These are phyloP conservation scores for Aphanomyces euteiches DNA, from an alignment of 352 stramenopile genomes.

Conservation along the genomic window DNA sequence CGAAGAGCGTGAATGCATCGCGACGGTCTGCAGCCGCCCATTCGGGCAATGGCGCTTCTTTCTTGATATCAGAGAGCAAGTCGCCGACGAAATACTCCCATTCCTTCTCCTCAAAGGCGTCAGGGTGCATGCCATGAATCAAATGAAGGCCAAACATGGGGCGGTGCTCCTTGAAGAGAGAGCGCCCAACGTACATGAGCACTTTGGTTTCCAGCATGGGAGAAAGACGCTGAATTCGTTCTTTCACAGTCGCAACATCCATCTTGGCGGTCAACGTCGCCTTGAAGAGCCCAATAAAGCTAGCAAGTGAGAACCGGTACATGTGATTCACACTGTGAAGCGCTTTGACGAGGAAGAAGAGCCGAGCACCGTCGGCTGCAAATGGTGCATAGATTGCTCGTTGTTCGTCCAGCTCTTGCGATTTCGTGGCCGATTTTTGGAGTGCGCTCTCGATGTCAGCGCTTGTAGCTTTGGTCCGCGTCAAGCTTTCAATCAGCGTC, in stretches of 20 bases:
- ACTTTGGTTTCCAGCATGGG: constrained; percentile 85
- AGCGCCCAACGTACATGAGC: constrained; percentile 89
- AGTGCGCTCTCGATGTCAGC: constrained; percentile 89
- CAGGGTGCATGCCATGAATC: constrained; percentile 88
- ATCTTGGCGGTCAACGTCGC: constrained; percentile 78
- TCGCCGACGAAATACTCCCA: constrained; percentile 92
- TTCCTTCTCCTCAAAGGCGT: constrained; percentile 91
- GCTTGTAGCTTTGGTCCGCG: constrained; percentile 89
- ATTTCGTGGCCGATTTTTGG: constrained; percentile 84
- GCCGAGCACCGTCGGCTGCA: constrained; percentile 77
- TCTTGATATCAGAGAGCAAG: constrained; percentile 43
- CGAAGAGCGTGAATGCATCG: constrained; percentile 73
- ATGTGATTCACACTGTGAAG: constrained; percentile 91
- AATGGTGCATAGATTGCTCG: constrained; percentile 89
- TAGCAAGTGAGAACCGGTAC: constrained; percentile 93
- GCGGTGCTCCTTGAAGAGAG: constrained; percentile 91
- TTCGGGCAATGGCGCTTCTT: constrained; percentile 48
- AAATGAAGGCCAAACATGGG: constrained; percentile 93
- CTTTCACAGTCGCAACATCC: constrained; percentile 62
- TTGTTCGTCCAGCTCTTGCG: constrained; percentile 89
- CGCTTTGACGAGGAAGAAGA: constrained; percentile 94
- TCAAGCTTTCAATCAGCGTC: constrained; percentile 91
- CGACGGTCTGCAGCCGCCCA: constrained; percentile 83
- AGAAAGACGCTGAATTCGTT: constrained; percentile 78
- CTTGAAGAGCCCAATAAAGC: constrained; percentile 87